phyloP scores from a whole-genome alignment of 768 basidiomycete species.

The Podaxis sp. region DNA sequence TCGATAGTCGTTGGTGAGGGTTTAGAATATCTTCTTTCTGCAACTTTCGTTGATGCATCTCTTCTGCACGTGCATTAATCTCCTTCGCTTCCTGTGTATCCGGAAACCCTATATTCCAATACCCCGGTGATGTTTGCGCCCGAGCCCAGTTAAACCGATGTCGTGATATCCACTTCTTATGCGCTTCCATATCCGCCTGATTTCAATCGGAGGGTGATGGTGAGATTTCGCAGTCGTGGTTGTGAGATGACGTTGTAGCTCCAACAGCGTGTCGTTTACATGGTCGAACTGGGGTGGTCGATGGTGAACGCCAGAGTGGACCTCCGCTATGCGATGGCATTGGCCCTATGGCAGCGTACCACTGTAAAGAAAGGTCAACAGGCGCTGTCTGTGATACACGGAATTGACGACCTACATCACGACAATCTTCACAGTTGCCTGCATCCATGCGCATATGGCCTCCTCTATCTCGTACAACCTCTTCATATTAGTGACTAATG shows the following conservation, averaged over 20 bases:
- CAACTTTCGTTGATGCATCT: slow-evolving; percentile 70
- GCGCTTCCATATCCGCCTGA: slow-evolving; percentile 41
- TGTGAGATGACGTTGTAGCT: slow-evolving; percentile 8
- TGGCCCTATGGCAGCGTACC: slow-evolving; percentile 75
- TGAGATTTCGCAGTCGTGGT: slow-evolving; percentile 12
- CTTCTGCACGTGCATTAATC: slow-evolving; percentile 73
- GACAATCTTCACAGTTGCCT: slow-evolving; percentile 82
- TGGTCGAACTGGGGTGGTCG: slow-evolving; percentile 31
- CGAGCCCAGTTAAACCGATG: slow-evolving; percentile 73
- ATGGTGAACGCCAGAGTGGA: slow-evolving; percentile 75
- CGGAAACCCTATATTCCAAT: slow-evolving; percentile 92
- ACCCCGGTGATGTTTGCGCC: slow-evolving; percentile 78
- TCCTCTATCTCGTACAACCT: slow-evolving; percentile 68
- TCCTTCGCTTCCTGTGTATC: slow-evolving; percentile 75
- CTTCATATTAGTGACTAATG: slow-evolving; percentile 65
- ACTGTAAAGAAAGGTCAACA: slow-evolving; percentile 42
- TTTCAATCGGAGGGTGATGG: slow-evolving; percentile 17
- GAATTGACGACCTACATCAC: slow-evolving; percentile 49
- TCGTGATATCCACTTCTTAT: slow-evolving; percentile 69
- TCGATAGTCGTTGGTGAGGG: not conserved
- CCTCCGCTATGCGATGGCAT: slow-evolving; percentile 63
- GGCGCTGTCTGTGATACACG: not conserved
- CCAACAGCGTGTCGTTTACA: slow-evolving; percentile 26
- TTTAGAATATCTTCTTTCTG: too few relatives aligned
- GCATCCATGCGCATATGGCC: slow-evolving; percentile 68